These are phyloP conservation scores for Haberlea rhodopensis DNA, from an alignment of 257 asterid species.

Conservation along the genomic window DNA sequence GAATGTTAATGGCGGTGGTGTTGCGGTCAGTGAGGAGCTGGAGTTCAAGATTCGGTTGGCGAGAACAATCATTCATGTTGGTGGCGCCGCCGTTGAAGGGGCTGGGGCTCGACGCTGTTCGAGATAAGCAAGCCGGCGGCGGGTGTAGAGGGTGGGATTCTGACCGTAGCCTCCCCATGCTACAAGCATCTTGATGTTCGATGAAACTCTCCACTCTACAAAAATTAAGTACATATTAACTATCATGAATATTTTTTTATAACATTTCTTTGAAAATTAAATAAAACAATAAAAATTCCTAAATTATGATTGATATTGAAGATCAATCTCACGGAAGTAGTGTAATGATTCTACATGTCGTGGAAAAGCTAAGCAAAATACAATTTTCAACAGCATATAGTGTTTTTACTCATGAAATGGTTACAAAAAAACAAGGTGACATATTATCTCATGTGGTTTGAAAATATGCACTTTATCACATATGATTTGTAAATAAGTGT, in stretches of 20 bases:
- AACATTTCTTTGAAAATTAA: not conserved
- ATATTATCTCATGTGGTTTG: slow-evolving; percentile 28
- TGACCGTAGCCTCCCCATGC: slow-evolving; percentile 43
- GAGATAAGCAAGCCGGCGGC: slow-evolving; percentile 43
- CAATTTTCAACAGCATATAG: slow-evolving; percentile 23
- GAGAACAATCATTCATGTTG: slow-evolving; percentile 14
- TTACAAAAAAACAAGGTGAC: slow-evolving; percentile 28
- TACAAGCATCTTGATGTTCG: slow-evolving; percentile 72
- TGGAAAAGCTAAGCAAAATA: slow-evolving; percentile 32
- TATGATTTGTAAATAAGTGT: too few species aligned
- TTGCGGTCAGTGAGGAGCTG: slow-evolving; percentile 34
- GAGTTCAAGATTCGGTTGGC: slow-evolving; percentile 34
- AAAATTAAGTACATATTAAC: not conserved
- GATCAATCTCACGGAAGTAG: not conserved
- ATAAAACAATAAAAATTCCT: not conserved
- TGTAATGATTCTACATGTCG: slow-evolving; percentile 35
- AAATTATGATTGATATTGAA: not conserved
- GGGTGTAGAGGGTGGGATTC: slow-evolving; percentile 36
- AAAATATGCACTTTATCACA: too few species aligned
- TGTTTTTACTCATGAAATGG: slow-evolving; percentile 18
- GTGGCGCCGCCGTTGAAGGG: slow-evolving; percentile 33
- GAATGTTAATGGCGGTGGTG: slow-evolving; percentile 16
- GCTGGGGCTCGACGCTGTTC: slow-evolving; percentile 56
- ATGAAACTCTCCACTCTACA: slow-evolving; percentile 79
- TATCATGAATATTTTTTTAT: not conserved